Percentiles rank a stretch among this genome's conserved stretches.
phyloP scores from a whole-genome alignment of 2,329 filamentous ascomycete species.

The Byssochlamys sp. region DNA sequence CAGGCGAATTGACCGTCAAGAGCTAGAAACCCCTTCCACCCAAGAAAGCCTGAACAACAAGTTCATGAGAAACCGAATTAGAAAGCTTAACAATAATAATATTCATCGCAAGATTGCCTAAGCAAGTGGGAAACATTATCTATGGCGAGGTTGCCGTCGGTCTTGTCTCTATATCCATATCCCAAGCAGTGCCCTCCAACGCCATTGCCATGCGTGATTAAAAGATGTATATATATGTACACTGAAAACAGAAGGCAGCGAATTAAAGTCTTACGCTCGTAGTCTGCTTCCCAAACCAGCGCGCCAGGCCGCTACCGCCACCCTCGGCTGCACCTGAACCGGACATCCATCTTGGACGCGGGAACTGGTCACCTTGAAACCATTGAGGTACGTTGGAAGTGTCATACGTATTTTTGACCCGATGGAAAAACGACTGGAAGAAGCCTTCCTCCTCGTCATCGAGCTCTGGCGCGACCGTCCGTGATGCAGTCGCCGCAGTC shows the following conservation, averaged over 20 bases:
- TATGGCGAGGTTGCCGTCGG: background rate
- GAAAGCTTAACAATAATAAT: background rate
- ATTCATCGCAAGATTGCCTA: background rate
- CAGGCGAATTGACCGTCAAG: background rate
- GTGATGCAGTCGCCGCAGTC: slow-evolving; percentile 25
- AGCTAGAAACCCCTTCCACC: background rate
- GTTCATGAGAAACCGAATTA: background rate
- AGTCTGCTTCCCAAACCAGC: slow-evolving; percentile 33
- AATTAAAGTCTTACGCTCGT: slow-evolving; percentile 29
- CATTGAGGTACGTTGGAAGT: slow-evolving; percentile 71
- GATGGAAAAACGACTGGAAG: slow-evolving; percentile 71
- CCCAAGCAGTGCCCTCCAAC: background rate
- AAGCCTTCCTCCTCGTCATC: slow-evolving; percentile 69
- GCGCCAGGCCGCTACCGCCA: slow-evolving; percentile 20
- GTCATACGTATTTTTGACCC: slow-evolving; percentile 87
- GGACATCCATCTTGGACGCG: slow-evolving; percentile 73
- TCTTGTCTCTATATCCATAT: background rate
- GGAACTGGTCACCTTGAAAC: slow-evolving; percentile 65
- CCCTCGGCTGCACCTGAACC: slow-evolving; percentile 39
- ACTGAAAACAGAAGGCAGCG: background rate
- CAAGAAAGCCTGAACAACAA: background rate
- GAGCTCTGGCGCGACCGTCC: slow-evolving; percentile 33
- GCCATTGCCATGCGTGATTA: background rate
- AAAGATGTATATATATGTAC: slow-evolving; percentile 1
- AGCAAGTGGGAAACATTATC: background rate